Evolutionary conservation across 495 filamentous ascomycete species (phyloP).

Genomic region (Neurospora sp.): DNA sequence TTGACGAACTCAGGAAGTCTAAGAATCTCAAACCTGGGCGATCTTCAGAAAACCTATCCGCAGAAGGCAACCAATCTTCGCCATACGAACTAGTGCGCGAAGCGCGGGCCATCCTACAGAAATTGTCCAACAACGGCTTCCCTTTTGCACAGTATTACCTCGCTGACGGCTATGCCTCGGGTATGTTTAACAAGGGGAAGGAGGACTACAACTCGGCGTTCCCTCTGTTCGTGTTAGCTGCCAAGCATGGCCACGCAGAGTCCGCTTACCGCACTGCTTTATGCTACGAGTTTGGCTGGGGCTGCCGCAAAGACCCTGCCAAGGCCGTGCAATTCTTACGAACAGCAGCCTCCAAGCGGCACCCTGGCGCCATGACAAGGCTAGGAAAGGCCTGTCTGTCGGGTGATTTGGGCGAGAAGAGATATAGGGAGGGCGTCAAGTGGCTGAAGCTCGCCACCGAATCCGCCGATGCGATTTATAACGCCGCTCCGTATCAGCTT

Average conservation of each 20-base stretch:
- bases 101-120: slow-evolving; percentile 78
- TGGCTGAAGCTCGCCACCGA: slow-evolving; percentile 94
- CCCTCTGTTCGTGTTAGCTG: slow-evolving; percentile 80
- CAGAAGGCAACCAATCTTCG: slow-evolving; percentile 35
- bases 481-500: slow-evolving; percentile 83
- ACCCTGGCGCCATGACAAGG: slow-evolving; percentile 88
- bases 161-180: slow-evolving; percentile 86
- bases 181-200: slow-evolving; percentile 86
- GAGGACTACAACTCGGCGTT: slow-evolving; percentile 86
- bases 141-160: slow-evolving; percentile 98
- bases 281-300: slow-evolving; percentile 98
- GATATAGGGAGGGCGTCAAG: slow-evolving; percentile 87
- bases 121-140: slow-evolving; percentile 74
- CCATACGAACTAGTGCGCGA: slow-evolving; percentile 69
- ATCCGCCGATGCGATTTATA: slow-evolving; percentile 82
- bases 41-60: slow-evolving; percentile 30
- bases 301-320: slow-evolving; percentile 71
- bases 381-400: slow-evolving; percentile 82
- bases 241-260: slow-evolving; percentile 96
- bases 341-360: slow-evolving; percentile 80
- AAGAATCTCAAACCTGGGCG: slow-evolving; percentile 31
- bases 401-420: slow-evolving; percentile 76
- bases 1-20: slow-evolving; percentile 27
- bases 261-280: slow-evolving; percentile 87
- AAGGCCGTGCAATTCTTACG: slow-evolving; percentile 93